phyloP scores from a whole-genome alignment of 2,329 filamentous ascomycete genomes.

The Biscogniauxia mediterranea region DNA sequence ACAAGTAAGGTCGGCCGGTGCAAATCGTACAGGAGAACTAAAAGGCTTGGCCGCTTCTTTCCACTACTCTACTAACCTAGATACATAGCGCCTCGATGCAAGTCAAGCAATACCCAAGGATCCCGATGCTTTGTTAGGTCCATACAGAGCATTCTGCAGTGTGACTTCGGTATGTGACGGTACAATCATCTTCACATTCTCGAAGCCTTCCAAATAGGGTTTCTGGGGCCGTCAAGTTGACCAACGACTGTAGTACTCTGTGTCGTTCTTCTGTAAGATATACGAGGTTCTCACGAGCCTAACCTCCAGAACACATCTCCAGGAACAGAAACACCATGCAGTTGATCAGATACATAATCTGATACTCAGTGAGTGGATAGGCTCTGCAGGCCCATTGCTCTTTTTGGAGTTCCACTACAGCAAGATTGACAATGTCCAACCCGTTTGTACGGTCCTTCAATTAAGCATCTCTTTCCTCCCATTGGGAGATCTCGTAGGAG shows the following conservation, averaged over 20 bases:
- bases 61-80: conserved; percentile 13
- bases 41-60: conserved; percentile 18
- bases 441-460: not conserved
- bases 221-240: conserved; percentile 24
- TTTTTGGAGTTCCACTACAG: not conserved
- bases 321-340: not conserved
- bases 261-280: conserved; percentile 3
- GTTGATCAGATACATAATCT: not conserved
- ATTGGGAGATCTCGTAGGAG: not conserved
- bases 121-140: conserved; percentile 12
- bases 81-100: conserved; percentile 18
- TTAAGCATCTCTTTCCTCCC: not conserved
- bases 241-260: conserved; percentile 16
- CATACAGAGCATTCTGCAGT: conserved; percentile 20
- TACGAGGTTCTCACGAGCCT: not conserved
- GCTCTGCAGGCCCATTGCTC: not conserved
- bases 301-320: not conserved
- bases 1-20: conserved; percentile 19
- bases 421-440: not conserved
- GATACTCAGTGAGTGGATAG: not conserved
- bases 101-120: conserved; percentile 21
- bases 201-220: conserved; percentile 31
- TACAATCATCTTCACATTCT: conserved; percentile 26
- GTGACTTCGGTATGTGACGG: conserved; percentile 27
- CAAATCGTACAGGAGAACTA: conserved; percentile 18